These are phyloP conservation scores for Gossypium bickii DNA, from an alignment of 345 rosid genomes.

Conservation along the genomic window DNA sequence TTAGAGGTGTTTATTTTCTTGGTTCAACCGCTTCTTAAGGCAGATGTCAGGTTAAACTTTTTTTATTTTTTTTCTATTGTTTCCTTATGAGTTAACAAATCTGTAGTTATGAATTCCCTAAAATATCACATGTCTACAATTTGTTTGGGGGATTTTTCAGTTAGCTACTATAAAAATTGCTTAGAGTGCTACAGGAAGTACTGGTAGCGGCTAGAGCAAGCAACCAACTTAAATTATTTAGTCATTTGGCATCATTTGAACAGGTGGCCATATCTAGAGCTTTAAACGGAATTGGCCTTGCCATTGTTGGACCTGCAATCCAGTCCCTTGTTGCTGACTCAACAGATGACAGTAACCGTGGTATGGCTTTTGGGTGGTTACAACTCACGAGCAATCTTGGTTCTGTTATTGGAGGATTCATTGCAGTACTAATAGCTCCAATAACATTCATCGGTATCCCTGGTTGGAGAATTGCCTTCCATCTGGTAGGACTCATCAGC, in stretches of 20 bases:
- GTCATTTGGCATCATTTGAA: constrained; percentile 18
- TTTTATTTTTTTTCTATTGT: too few relatives aligned
- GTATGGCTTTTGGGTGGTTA: constrained; percentile 86
- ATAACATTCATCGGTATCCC: constrained; percentile 64
- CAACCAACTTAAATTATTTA: constrained; percentile 12
- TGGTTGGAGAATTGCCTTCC: constrained; percentile 89
- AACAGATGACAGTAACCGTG: constrained; percentile 67
- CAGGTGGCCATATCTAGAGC: constrained; percentile 88
- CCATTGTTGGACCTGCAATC: constrained; percentile 79
- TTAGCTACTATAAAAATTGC: not conserved
- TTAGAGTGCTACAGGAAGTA: not conserved
- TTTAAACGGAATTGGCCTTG: constrained; percentile 82
- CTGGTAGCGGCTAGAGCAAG: not conserved
- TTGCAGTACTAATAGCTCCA: constrained; percentile 68
- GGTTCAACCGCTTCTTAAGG: not conserved
- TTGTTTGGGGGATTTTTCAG: not conserved
- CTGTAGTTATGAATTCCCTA: not conserved
- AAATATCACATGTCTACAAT: not conserved
- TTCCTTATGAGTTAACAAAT: not conserved
- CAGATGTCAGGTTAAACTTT: too few relatives aligned
- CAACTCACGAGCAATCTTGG: constrained; percentile 76
- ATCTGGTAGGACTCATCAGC: constrained; percentile 69
- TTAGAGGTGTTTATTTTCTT: not conserved
- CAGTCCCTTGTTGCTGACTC: constrained; percentile 92
- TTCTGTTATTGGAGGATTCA: constrained; percentile 70